phyloP scores from a whole-genome alignment of 1,284 basidiomycete genomes.

The Ganoderma sinense region DNA sequence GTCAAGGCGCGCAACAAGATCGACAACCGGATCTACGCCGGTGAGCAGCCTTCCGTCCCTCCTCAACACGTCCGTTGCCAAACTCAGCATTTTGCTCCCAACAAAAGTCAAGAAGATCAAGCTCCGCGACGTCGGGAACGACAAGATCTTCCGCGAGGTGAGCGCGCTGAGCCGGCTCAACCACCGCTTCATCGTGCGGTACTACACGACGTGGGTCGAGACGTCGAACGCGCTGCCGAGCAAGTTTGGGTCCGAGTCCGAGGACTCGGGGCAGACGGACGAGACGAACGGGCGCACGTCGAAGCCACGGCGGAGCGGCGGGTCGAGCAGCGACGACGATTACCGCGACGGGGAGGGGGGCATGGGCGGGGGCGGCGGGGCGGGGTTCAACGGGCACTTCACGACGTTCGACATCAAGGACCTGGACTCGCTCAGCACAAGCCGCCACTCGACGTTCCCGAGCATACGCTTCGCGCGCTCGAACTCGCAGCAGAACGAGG shows the following conservation, averaged over 20 bases:
- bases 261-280: constrained; percentile 43
- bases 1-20: constrained; percentile 93
- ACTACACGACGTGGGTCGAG: constrained; percentile 88
- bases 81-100: constrained; percentile 32
- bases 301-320: constrained; percentile 44
- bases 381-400: constrained; percentile 51
- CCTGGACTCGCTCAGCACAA: constrained; percentile 53
- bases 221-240: constrained; percentile 59
- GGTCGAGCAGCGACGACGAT: constrained; percentile 15
- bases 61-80: background rate
- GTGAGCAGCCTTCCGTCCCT: constrained; percentile 34
- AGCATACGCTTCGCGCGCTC: constrained; percentile 78
- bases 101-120: constrained; percentile 94
- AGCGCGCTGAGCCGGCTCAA: constrained; percentile 88
- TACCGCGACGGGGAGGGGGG: too few relatives aligned
- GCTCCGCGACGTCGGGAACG: constrained; percentile 80
- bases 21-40: constrained; percentile 76
- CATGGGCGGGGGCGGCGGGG: background rate
- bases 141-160: constrained; percentile 93
- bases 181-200: constrained; percentile 92
- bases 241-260: constrained; percentile 52
- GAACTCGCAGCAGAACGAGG: constrained; percentile 47
- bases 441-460: constrained; percentile 69
- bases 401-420: constrained; percentile 65
- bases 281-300: constrained; percentile 60